Percentiles rank a stretch among this genome's conserved stretches.
Conservation (phyloP, 139 green algal genomes). For the Mychonastes homosphaera region DNA sequence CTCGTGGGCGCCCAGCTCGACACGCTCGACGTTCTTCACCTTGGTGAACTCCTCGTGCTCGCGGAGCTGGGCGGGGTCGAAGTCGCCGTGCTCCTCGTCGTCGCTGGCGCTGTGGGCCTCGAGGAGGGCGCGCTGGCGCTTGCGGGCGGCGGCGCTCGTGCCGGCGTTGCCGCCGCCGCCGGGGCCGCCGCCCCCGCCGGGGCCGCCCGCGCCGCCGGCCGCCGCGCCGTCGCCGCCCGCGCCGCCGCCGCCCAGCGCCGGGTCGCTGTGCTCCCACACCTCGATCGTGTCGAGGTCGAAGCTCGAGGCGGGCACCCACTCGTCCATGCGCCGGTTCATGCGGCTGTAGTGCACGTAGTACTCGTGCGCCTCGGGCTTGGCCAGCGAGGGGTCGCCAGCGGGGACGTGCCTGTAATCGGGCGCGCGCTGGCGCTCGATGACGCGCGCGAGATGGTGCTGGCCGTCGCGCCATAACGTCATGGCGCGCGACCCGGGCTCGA, state of each 20-base stretch:
- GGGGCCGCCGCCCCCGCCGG: too few relatives aligned
- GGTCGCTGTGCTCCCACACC: slow-evolving; percentile 17
- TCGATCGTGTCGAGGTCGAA: slow-evolving; percentile 71
- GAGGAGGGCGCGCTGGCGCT: slow-evolving; percentile 22
- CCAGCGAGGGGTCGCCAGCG: background rate
- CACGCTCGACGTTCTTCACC: slow-evolving; percentile 90
- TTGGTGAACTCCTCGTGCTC: slow-evolving; percentile 99
- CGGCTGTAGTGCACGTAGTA: slow-evolving; percentile 94
- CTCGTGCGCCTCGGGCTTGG: slow-evolving; percentile 72
- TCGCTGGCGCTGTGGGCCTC: slow-evolving; percentile 34
- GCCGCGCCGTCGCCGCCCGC: too few relatives aligned
- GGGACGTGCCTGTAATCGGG: slow-evolving; percentile 8
- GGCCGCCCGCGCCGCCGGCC: too few relatives aligned
- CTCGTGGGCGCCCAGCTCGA: slow-evolving; percentile 87
- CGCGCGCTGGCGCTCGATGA: slow-evolving; percentile 72
- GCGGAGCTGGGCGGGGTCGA: slow-evolving; percentile 71
- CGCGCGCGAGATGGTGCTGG: slow-evolving; percentile 53
- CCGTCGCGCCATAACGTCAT: slow-evolving; percentile 57
- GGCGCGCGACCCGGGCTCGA: background rate
- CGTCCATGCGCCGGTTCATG: slow-evolving; percentile 95
- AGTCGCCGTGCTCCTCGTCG: slow-evolving; percentile 76
- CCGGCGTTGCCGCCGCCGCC: too few relatives aligned
- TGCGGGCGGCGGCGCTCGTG: too few relatives aligned
- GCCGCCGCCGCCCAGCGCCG: too few relatives aligned
- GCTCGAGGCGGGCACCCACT: slow-evolving; percentile 76